Evolutionary conservation across 83 land plant species (phyloP), one percentile per base, ranked within the genome.

Genomic region (Larix sibirica): DNA sequence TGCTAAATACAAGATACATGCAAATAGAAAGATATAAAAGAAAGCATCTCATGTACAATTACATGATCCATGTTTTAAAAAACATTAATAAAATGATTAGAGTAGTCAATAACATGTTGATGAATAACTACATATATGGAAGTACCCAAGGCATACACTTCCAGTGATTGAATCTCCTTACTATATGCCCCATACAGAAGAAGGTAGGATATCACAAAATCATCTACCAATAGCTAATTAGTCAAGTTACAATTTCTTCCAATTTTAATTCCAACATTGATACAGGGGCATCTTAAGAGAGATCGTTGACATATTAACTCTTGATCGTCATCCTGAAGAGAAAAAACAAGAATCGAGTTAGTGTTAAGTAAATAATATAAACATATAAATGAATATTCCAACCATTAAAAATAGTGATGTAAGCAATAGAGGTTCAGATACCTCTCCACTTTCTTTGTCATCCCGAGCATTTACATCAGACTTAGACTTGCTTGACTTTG

Each of bases 391-490:
- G 6, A 62, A 17, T 20, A 62, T 60, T 3, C 31, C 10, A 26
- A 13, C 4, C 17, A 12, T 26, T 3, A 0, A 67, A 3, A 1
- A 9, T 33, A 14, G 9, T 28, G 2, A 67, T 4, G 31, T 33
- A 33, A 33, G 36, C 36, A 33, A 33, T 33, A 33, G 36, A 33
- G 36, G 36, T 14, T 0, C 31, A 17, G 14, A 26, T 67, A 67
- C 85, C 56, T 68, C 82, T 4, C 54, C 62, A 20, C 54, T 73
- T 8, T 81, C 83, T 68, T 33, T 80, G 20, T 82, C 85, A 21
- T 85, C 87, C 60, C 79, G 82, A 26, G 62, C 85, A 73, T 79
- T 83, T 58, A 81, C 82, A 40, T 86, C 88, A 74, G 80, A 66
- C 31, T 85, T 85, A 0, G 83, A 81, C 63, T 66, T 77, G 18